These are phyloP conservation scores for Rubroshorea leprosula DNA, from an alignment of 345 rosid species.

Conservation along the genomic window DNA sequence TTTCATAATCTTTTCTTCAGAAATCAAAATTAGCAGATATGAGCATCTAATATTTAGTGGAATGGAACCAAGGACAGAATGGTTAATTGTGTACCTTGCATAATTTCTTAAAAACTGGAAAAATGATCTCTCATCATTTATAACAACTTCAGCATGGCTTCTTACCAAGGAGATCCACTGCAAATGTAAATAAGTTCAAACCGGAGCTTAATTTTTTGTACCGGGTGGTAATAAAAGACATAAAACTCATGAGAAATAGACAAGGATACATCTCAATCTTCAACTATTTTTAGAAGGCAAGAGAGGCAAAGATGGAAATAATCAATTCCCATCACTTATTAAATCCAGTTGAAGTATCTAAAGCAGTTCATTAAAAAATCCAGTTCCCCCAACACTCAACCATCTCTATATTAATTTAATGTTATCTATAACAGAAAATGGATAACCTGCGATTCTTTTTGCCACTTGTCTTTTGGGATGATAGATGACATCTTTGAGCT, in stretches of 20 bases:
- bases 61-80: constrained; percentile 5
- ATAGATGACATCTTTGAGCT: constrained; percentile 65
- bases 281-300: no score
- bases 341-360: no score
- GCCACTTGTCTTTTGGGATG: constrained; percentile 61
- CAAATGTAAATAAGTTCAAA: constrained; percentile 17
- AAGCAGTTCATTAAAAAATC: no score
- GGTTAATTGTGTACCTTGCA: constrained; percentile 56
- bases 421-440: no score
- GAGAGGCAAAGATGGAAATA: no score
- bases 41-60: neutral
- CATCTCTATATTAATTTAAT: no score
- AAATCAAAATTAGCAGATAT: constrained; percentile 8
- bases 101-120: constrained; percentile 57
- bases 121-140: constrained; percentile 60
- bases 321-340: no score
- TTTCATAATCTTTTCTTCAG: neutral
- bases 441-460: constrained; percentile 91
- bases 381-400: no score
- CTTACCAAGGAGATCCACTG: constrained; percentile 84
- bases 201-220: neutral
- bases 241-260: no score
- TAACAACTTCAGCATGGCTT: constrained; percentile 68
- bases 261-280: no score
- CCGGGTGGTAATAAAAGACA: neutral